Conservation (phyloP, 2,329 filamentous ascomycete species). For the Aspergillus chevalieri region DNA sequence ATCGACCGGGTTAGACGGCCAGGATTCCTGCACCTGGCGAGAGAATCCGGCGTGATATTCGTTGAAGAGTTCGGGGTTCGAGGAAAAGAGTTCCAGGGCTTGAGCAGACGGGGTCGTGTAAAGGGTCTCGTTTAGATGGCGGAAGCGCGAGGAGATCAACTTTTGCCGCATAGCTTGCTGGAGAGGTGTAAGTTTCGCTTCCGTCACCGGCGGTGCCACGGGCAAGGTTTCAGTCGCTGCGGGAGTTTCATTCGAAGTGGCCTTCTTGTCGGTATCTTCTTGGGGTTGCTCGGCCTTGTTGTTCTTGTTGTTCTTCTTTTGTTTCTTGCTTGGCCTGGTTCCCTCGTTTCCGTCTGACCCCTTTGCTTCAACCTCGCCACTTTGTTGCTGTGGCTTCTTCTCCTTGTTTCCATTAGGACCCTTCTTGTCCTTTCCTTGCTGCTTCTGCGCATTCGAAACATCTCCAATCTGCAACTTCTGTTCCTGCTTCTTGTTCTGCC, state of each 20-base stretch:
- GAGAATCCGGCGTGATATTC: conserved; percentile 97
- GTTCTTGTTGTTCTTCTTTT: conserved; percentile 26
- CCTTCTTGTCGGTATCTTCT: conserved; percentile 8
- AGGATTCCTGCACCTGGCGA: conserved; percentile 80
- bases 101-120: conserved; percentile 85
- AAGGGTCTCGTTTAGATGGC: conserved; percentile 91
- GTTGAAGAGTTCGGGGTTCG: conserved; percentile 85
- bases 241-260: conserved; percentile 7
- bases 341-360: conserved; percentile 19
- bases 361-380: conserved; percentile 8
- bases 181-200: conserved; percentile 73
- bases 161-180: conserved; percentile 94
- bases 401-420: conserved; percentile 16
- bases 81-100: conserved; percentile 74
- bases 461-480: conserved; percentile 15
- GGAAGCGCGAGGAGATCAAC: conserved; percentile 89
- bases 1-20: conserved; percentile 95
- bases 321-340: conserved; percentile 22
- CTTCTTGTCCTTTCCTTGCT: conserved; percentile 24
- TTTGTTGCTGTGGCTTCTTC: conserved; percentile 10
- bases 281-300: conserved; percentile 18
- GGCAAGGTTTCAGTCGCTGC: conserved; percentile 15
- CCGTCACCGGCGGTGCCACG: conserved; percentile 38
- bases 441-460: conserved; percentile 14
- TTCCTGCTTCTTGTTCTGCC: conserved; percentile 26